Percentiles rank a stretch among this genome's conserved stretches.
Conservation (phyloP, 306 rosid genomes). For the Echinosophora koreensis region DNA sequence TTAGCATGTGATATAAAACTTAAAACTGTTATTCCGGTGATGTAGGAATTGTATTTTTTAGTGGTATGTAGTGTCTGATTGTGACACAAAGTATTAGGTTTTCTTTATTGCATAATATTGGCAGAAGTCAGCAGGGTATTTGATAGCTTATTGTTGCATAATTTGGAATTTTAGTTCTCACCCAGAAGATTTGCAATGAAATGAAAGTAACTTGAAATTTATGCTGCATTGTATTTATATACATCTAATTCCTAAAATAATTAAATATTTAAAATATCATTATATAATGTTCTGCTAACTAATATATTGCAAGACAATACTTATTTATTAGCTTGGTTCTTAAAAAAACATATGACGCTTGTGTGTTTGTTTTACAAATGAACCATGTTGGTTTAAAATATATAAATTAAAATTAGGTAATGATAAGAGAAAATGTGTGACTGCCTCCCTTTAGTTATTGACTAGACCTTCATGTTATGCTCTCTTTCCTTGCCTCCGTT, state of each 20-base stretch:
- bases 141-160: not conserved
- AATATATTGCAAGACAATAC: not conserved
- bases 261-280: no score
- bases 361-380: no score
- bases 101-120: not conserved
- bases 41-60: not conserved
- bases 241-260: not conserved
- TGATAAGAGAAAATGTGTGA: not conserved
- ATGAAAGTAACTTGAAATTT: not conserved
- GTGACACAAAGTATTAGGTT: not conserved
- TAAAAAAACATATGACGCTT: no score
- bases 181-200: not conserved
- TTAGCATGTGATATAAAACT: no score
- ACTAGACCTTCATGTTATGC: not conserved
- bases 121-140: not conserved
- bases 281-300: no score
- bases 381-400: no score
- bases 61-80: not conserved
- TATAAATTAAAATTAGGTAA: no score
- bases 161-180: not conserved
- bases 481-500: slow-evolving; percentile 3
- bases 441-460: slow-evolving; percentile 3
- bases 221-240: not conserved
- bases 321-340: not conserved
- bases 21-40: not conserved